Evolutionary conservation across 2,329 filamentous ascomycete species (phyloP), one percentile per base, ranked within the genome.

Genomic region (Scedosporium apiospermum): DNA sequence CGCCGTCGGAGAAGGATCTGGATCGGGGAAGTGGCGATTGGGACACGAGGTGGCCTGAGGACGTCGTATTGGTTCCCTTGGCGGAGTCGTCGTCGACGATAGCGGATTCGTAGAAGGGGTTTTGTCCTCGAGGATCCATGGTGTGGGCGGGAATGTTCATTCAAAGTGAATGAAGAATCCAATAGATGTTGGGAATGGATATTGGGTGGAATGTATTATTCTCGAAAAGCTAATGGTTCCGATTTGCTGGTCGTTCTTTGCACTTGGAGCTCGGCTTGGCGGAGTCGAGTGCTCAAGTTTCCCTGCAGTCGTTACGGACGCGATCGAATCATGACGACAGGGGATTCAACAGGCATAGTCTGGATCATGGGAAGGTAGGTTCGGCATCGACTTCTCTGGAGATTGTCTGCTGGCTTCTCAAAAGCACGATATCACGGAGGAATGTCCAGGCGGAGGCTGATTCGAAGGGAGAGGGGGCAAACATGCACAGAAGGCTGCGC

Each of bases 1-100:
- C 80, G 57, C 84, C 83, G 71, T 90, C 87, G 4, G 88, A 89
- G 64, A 89, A 74, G 59, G 87, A 89, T 65, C 87, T 79, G 46
- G 82, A 78, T 72, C 85, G 88, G 63, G 75, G 71, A 64, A 77
- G 69, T 46, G 80, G 78, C 64, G 80, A 78, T 63, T 71, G 68
- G 26, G 60, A 30, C 16, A 61, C 9, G 44, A 55, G 30, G 27
- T 58, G 55, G 55, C 55, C 42, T 26, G 6, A 34, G 26, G 60
- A 38, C n/a, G 16, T 53, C n/a, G 46, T 21, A 27, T 49, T 41
- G 26, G 27, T 27, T 18, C 41, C 27, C 6, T 42, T 61, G 60
- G 42, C 34, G 27, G 34, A 23, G 46, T 57, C 49, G 49, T 57
- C 49, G 10, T 61, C 46, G 60, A 61, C 21, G 49, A 57, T 10